Evolutionary conservation across 163 green algal species (phyloP).

Genomic region (Chloromonas sp.): DNA sequence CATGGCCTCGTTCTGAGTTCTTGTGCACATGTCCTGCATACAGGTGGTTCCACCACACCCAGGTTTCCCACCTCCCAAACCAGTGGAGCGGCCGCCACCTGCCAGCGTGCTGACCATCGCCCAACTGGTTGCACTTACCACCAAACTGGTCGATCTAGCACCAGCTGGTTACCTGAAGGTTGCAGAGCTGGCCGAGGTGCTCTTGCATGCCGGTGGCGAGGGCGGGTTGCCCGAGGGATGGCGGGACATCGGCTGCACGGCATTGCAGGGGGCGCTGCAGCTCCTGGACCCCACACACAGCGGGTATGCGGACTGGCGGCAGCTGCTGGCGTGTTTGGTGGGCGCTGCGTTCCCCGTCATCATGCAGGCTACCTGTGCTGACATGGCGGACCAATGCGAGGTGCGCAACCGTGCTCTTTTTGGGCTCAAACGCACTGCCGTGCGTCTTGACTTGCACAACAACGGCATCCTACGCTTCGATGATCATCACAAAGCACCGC

Average conservation of each 20-base stretch:
- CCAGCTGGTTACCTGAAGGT: conserved; percentile 33
- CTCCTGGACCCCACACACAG: conserved; percentile 40
- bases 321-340: conserved; percentile 41
- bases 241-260: conserved; percentile 4
- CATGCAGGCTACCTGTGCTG: conserved; percentile 19
- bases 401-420: conserved; percentile 4
- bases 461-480: too few relatives aligned
- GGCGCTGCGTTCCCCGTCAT: conserved; percentile 37
- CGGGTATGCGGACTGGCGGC: conserved; percentile 52
- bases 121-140: conserved; percentile 33
- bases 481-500: too few relatives aligned
- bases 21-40: too few relatives aligned
- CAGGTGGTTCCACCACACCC: conserved; percentile 16
- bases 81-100: conserved; percentile 22
- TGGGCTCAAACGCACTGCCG: too few relatives aligned
- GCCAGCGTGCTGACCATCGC: conserved; percentile 31
- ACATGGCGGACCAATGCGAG: conserved; percentile 35
- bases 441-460: too few relatives aligned
- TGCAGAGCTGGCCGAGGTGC: conserved; percentile 32
- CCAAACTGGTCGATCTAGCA: conserved; percentile 18
- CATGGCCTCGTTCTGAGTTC: too few relatives aligned
- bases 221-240: conserved; percentile 23
- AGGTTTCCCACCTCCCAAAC: conserved; percentile 9
- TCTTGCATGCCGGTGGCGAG: conserved; percentile 19
- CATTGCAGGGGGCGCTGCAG: conserved; percentile 32